Evolutionary conservation across 495 filamentous ascomycete species (phyloP), one percentile per base, ranked within the genome.

Genomic region (Aspergillus bertholletiae): DNA sequence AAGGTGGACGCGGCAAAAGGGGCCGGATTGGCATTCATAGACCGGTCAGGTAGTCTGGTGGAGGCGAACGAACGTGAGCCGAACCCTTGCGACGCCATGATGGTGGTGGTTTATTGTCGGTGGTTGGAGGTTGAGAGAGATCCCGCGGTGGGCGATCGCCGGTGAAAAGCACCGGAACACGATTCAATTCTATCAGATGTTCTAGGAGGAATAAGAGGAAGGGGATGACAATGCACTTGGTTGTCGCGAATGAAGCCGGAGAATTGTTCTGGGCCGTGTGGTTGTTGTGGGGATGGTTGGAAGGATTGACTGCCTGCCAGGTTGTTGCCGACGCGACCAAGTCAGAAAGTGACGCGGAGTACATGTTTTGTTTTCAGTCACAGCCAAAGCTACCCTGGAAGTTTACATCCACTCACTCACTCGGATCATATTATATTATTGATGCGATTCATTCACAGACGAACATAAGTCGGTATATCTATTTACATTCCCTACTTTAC

Each of bases 1-100:
- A 76, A 75, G 1, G 75, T 73, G 0, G 77, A 78, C 22, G 77
- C 70, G 60, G 74, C 75, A 68, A 80, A 80, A 9, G 76, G 72
- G 49, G 71, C 64, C 35, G 71, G 65, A 58, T 75, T 76, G 15
- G 63, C 27, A 52, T 70, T 73, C 50, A 70, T 45, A 3, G 76
- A 75, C 35, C 78, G 78, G 23, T 81, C 78, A 34, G 78, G 75
- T 1, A 81, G 64, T 61, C 79, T 80, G 52, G 71, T 65, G 51
- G 73, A 66, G 39, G 68, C 69, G 60, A 75, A 77, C 12, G 74
- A 76, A 61, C 77, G 74, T 49, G 76, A 75, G 30, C 70, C 74
- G 62, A 80, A 80, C n/a, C 74, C 66, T 65, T 76, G 75, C 27
- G 68, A 66, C 32, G 69, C 66, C 69, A 71, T 73, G 15, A 51